These are phyloP conservation scores for Syncephalis plumigaleata DNA, from an alignment of 371 early-diverging fungal species.

Conservation along the genomic window DNA sequence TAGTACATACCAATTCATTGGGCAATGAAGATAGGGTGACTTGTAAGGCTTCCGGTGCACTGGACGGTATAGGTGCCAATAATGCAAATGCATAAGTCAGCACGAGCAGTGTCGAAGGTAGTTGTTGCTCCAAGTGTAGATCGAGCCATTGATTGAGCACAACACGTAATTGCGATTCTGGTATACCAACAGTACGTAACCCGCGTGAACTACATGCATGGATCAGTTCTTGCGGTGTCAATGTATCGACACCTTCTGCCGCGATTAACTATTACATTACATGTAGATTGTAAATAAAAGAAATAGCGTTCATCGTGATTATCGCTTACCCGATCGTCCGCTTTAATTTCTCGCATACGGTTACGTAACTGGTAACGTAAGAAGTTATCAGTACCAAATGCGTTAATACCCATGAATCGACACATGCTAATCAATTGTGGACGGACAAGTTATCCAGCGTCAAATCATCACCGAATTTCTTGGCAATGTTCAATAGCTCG, in stretches of 20 bases:
- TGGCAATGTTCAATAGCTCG: conserved; percentile 67
- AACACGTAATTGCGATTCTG: conserved; percentile 68
- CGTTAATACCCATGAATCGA: conserved; percentile 82
- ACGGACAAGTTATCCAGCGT: conserved; percentile 85
- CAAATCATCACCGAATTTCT: conserved; percentile 78
- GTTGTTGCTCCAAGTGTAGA: conserved; percentile 72
- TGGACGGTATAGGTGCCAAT: conserved; percentile 10
- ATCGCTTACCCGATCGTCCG: conserved; percentile 58
- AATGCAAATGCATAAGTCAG: conserved; percentile 69
- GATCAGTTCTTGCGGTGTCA: conserved; percentile 76
- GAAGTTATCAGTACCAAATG: conserved; percentile 91
- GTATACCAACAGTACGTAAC: conserved; percentile 69
- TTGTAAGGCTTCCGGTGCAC: conserved; percentile 64
- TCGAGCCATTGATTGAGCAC: conserved; percentile 91
- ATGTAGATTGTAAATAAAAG: too few relatives aligned
- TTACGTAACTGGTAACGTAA: conserved; percentile 78
- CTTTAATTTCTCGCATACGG: conserved; percentile 65
- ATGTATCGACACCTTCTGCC: conserved; percentile 73
- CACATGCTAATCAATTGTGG: conserved; percentile 90
- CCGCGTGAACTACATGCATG: conserved; percentile 82
- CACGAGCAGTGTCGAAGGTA: conserved; percentile 85
- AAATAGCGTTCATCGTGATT: too few relatives aligned
- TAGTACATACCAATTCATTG: conserved; percentile 46
- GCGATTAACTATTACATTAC: conserved; percentile 36
- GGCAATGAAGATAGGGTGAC: conserved; percentile 88